A percentile compares a stretch with the other conserved stretches of the same genome.
Conservation (phyloP, 2,329 filamentous ascomycete species). For the Chaetomiaceae sp. region DNA sequence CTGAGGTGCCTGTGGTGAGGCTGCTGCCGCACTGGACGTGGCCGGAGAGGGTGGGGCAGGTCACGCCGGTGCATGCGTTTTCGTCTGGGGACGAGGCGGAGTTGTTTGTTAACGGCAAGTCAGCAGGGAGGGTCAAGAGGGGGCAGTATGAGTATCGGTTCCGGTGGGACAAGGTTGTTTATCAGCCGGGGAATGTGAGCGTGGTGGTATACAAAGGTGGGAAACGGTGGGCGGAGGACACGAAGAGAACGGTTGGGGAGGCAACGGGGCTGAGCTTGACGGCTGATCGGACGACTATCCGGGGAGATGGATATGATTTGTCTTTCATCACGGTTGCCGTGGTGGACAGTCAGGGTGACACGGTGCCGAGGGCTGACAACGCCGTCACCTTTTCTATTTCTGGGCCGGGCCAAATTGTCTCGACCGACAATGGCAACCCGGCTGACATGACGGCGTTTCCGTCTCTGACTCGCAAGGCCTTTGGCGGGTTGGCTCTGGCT, state of each 20-base stretch:
- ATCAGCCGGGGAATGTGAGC: conserved; percentile 42
- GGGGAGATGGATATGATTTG: conserved; percentile 41
- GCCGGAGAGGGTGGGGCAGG: conserved; percentile 41
- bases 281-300: conserved; percentile 35
- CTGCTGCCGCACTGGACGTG: conserved; percentile 55
- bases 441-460: conserved; percentile 38
- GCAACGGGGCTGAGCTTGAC: conserved; percentile 36
- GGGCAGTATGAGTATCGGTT: conserved; percentile 41
- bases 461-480: conserved; percentile 36
- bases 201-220: conserved; percentile 47
- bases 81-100: conserved; percentile 49
- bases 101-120: conserved; percentile 48
- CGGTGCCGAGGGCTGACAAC: conserved; percentile 40
- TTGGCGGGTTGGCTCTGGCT: conserved; percentile 37
- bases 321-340: conserved; percentile 43
- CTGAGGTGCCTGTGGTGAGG: conserved; percentile 44
- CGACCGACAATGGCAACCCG: conserved; percentile 49
- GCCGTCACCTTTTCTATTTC: conserved; percentile 40
- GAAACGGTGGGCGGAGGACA: conserved; percentile 40
- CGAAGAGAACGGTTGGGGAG: conserved; percentile 37
- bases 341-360: conserved; percentile 38
- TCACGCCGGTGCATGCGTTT: conserved; percentile 52
- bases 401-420: conserved; percentile 41
- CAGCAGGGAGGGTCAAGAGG: conserved; percentile 37
- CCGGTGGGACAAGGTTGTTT: conserved; percentile 48